Base-by-base conservation (phyloP, 257 asterid species). In the Agastache rugosa region DNA sequence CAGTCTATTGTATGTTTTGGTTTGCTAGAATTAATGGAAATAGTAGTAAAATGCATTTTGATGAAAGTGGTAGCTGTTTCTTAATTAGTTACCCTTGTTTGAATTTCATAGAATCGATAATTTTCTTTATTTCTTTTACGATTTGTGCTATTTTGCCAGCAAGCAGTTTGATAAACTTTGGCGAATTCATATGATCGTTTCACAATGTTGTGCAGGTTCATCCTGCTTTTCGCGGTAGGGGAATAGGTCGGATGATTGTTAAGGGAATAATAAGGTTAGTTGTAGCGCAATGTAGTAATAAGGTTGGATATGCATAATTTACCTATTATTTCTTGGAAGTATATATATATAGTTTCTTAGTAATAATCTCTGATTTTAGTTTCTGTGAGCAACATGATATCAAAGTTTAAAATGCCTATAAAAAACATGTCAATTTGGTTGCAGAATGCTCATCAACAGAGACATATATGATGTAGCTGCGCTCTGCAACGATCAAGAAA, bases 381-480 rank as follows among this genome's bases (percentile, higher is more conserved):
- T 72, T 67, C 34, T 70, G 31, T 75, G 12, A 23, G 19, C 12
- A 42, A 51, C 20, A 61, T 29, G 69, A 22, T 37, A 45, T 47
- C 55, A 45, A 48, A 75, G 6, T 45, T 44, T 42, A 45, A 42
- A 47, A 14, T 61, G 42, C 56, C 20, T 69, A 67, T 31, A 31
- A 31, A 74, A 69, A 63, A 14, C 53, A 44, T 58, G 47, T 61
- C 27, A 7, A 77, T 69, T 75, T 37, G 58, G n/a, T 79, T 71
- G 89, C 93, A 94, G 97, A 87, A 71, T 83, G 86, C 96, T 94
- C 60, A 85, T 78, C 16, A 84, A 37, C 83, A 84, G 61, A 82
- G 96, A 78, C 67, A 83, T 91, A 72, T 86, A 91, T 65, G 97
- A 91, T 73, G 91, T 94, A 79, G 88, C 93, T 69, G 95, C 95